These are phyloP conservation scores for Yarrowia porcina DNA, from an alignment of 805 yeast genomes.

Conservation along the genomic window DNA sequence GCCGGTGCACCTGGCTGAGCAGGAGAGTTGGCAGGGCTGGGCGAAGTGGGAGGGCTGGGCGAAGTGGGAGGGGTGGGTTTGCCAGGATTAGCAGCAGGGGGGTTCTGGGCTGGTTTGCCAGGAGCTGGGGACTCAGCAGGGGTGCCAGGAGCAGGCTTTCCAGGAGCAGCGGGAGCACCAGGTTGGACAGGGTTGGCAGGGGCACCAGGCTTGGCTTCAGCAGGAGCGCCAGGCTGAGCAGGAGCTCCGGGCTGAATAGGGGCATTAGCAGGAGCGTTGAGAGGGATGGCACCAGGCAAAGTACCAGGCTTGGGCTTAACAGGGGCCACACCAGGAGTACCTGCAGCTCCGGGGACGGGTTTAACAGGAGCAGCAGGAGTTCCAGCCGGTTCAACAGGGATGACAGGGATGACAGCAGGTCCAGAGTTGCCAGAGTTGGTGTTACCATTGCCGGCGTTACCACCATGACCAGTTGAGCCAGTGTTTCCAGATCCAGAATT, in stretches of 20 bases:
- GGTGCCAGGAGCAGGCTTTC: not conserved
- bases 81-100: not conserved
- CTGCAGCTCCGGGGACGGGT: not conserved
- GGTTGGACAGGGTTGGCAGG: not conserved
- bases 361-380: not conserved
- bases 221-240: not conserved
- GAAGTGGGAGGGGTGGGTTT: not conserved
- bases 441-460: not conserved
- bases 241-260: too few relatives aligned
- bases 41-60: not conserved
- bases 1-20: too few relatives aligned
- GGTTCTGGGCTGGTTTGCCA: not conserved
- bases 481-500: too few relatives aligned
- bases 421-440: not conserved
- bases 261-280: too few relatives aligned
- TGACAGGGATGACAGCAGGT: too few relatives aligned
- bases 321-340: not conserved
- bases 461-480: not conserved
- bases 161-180: not conserved
- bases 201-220: not conserved
- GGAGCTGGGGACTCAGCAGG: not conserved
- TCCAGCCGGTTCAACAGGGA: too few relatives aligned
- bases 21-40: not conserved
- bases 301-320: not conserved
- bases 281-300: not conserved